These are phyloP conservation scores for Epichloe gansuensis DNA, from an alignment of 2,329 filamentous ascomycete species.

Conservation along the genomic window DNA sequence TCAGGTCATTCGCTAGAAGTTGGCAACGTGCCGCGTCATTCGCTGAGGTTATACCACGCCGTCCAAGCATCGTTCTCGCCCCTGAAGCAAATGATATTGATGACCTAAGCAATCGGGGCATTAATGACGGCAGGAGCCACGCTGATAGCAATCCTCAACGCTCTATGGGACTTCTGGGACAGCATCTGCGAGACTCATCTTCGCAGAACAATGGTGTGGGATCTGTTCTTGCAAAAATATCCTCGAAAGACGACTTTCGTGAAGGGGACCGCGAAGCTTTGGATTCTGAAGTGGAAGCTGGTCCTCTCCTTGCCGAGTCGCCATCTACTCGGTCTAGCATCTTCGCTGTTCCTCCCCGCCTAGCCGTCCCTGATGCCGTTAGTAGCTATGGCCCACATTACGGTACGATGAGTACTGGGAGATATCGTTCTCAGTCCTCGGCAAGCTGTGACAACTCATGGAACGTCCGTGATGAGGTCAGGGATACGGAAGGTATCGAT, in stretches of 20 bases:
- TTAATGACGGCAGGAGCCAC: conserved; percentile 30
- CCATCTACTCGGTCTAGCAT: conserved; percentile 29
- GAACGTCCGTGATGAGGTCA: conserved; percentile 23
- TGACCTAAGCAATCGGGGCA: conserved; percentile 15
- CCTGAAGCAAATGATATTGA: conserved; percentile 32
- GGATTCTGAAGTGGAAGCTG: conserved; percentile 29
- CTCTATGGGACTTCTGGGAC: conserved; percentile 35
- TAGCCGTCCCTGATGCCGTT: conserved; percentile 56
- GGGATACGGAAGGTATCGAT: conserved; percentile 14
- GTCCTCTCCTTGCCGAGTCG: conserved; percentile 16
- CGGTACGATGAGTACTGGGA: conserved; percentile 31
- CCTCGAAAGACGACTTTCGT: conserved; percentile 16
- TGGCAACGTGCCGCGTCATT: conserved; percentile 88
- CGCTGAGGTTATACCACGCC: conserved; percentile 71
- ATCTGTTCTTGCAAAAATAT: background rate
- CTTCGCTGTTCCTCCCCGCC: conserved; percentile 45
- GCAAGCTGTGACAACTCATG: conserved; percentile 28
- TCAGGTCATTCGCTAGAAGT: conserved; percentile 84
- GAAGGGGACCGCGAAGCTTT: conserved; percentile 31
- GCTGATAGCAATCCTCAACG: conserved; percentile 24
- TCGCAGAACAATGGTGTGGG: conserved; percentile 2
- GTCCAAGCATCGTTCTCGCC: conserved; percentile 58
- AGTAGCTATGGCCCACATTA: conserved; percentile 55
- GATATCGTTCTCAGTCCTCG: conserved; percentile 28
- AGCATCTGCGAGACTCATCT: conserved; percentile 35